A percentile compares a stretch with the other conserved stretches of the same genome.
phyloP scores from a whole-genome alignment of 202 grass and related monocot genomes.

The Zizania palustris region DNA sequence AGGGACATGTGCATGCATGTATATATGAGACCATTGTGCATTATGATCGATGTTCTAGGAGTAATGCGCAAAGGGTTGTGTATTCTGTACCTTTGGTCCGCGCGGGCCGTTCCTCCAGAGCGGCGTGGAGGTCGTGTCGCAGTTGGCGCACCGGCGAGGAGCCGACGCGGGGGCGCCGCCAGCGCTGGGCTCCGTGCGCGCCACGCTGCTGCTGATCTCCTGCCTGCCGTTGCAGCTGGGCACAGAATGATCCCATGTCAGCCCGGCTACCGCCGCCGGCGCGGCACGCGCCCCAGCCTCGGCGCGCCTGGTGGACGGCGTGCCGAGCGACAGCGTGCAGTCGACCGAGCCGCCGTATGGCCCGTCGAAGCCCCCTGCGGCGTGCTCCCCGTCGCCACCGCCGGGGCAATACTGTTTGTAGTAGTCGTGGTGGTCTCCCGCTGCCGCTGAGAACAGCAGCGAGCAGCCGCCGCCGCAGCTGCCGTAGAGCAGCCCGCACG shows the following conservation, averaged over 20 bases:
- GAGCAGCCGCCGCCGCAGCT: constrained; percentile 79
- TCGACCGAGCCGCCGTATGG: constrained; percentile 59
- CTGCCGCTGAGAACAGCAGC: constrained; percentile 50
- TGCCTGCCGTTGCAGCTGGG: constrained; percentile 32
- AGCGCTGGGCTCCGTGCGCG: constrained; percentile 17
- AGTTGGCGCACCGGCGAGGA: constrained; percentile 94
- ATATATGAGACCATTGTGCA: too few species aligned
- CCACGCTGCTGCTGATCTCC: not conserved
- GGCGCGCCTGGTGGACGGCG: constrained; percentile 83
- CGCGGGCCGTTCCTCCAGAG: constrained; percentile 95
- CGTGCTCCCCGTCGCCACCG: constrained; percentile 28
- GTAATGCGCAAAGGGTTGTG: too few species aligned
- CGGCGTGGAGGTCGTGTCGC: constrained; percentile 92
- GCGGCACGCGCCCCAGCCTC: too few species aligned
- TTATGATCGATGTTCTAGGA: too few species aligned
- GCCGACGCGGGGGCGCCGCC: constrained; percentile 28
- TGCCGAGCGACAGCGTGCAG: too few species aligned
- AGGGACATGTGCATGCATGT: too few species aligned
- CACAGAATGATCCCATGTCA: constrained; percentile 40
- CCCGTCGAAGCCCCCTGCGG: not conserved
- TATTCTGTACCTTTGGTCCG: too few species aligned
- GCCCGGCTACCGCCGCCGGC: not conserved
- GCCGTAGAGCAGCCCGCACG: constrained; percentile 62
- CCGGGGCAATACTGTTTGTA: constrained; percentile 19
- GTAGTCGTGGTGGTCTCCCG: constrained; percentile 50